A percentile compares a stretch with the other conserved stretches of the same genome.
Evolutionary conservation across 164 flowering plant genomes (phyloP).

Genomic region (Nymphaea thermarum): DNA sequence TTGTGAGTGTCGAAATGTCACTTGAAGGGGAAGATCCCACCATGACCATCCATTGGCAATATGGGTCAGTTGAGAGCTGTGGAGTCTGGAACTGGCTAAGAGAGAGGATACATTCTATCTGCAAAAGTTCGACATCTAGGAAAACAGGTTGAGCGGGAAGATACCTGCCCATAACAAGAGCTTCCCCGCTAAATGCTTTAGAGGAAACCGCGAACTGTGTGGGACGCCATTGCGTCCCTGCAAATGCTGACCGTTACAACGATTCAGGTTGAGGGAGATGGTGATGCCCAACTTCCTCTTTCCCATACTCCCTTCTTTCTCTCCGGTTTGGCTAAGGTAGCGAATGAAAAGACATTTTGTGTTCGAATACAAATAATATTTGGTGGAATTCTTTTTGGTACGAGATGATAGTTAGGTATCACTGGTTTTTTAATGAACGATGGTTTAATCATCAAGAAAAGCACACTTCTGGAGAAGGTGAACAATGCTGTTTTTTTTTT

Average conservation of each 20-base stretch:
- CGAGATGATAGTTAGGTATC: too few species aligned
- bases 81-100: conserved; percentile 29
- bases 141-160: conserved; percentile 31
- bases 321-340: neutral
- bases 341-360: too few species aligned
- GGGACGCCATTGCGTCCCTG: conserved; percentile 74
- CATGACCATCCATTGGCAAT: conserved; percentile 22
- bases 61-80: conserved; percentile 19
- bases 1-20: conserved; percentile 91
- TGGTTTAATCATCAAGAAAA: too few species aligned
- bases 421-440: too few species aligned
- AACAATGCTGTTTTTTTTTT: too few species aligned
- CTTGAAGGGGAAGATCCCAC: conserved; percentile 50
- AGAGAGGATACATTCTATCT: conserved; percentile 35
- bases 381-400: too few species aligned
- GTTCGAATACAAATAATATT: too few species aligned
- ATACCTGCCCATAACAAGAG: conserved; percentile 38
- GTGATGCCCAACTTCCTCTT: neutral
- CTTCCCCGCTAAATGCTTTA: conserved; percentile 37
- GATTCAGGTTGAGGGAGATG: neutral
- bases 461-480: too few species aligned
- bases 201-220: conserved; percentile 51
- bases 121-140: conserved; percentile 33
- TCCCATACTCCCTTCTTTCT: neutral
- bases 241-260: conserved; percentile 6